Percentiles rank a stretch among this genome's conserved stretches.
Conservation (phyloP, 2,329 filamentous ascomycete genomes). For the Zymoseptoria pseudotritici region DNA sequence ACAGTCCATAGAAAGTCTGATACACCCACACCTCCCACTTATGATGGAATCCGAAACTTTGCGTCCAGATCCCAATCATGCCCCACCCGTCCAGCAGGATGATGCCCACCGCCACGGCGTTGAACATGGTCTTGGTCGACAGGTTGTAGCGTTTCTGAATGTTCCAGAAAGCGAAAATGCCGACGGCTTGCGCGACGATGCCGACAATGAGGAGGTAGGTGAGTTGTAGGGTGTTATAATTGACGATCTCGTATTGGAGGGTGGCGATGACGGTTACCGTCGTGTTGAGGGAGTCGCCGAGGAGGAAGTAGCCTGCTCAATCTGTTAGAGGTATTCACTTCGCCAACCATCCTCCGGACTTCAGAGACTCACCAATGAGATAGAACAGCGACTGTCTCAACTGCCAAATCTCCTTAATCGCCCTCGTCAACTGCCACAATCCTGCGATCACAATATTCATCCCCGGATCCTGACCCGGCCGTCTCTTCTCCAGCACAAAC, state of each 20-base stretch:
- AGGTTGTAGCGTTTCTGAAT: slow-evolving; percentile 54
- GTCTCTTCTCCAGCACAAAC: slow-evolving; percentile 58
- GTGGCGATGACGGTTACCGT: slow-evolving; percentile 62
- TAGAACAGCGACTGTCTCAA: slow-evolving; percentile 60
- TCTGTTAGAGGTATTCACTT: background rate
- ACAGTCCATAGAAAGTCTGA: slow-evolving; percentile 52
- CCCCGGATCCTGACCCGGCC: slow-evolving; percentile 50
- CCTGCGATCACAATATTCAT: slow-evolving; percentile 52
- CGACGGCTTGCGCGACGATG: slow-evolving; percentile 55
- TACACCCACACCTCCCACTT: slow-evolving; percentile 19
- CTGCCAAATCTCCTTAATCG: slow-evolving; percentile 53
- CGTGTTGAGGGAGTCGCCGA: slow-evolving; percentile 64
- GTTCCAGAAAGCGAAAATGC: slow-evolving; percentile 53
- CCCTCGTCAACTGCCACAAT: slow-evolving; percentile 54
- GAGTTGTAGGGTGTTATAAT: slow-evolving; percentile 57
- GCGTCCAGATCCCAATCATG: slow-evolving; percentile 52
- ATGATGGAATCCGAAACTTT: slow-evolving; percentile 33
- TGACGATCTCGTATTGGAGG: slow-evolving; percentile 57
- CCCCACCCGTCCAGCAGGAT: slow-evolving; percentile 54
- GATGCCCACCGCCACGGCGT: slow-evolving; percentile 54
- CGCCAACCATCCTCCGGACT: too few relatives aligned
- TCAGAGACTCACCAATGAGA: slow-evolving; percentile 45
- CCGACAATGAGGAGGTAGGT: slow-evolving; percentile 62
- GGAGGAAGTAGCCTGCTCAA: slow-evolving; percentile 51
- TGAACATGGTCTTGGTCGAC: slow-evolving; percentile 62